Evolutionary conservation across 345 rosid species (phyloP), one percentile per base, ranked within the genome.

Genomic region (Clausena lansium): DNA sequence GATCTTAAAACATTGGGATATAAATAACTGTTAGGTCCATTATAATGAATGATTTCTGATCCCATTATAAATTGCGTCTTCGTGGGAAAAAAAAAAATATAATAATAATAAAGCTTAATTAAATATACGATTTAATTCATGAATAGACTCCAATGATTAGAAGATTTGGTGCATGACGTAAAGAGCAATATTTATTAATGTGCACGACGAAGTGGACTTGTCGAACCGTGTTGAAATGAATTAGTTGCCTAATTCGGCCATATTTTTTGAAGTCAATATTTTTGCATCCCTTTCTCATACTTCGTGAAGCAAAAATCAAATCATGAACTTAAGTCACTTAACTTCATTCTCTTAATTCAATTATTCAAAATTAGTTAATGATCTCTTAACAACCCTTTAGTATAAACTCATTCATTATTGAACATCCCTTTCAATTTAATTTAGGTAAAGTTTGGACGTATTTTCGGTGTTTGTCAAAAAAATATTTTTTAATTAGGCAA

Each of bases 161-260:
- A 55, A 5, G 57, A 74, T 61, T 74, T 17, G 8, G 27, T 60
- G 7, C 35, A 2, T 58, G 61, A 68, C 30, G 41, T 57, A 17
- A 45, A 45, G 0, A 0, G 50, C 50, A 45, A 45, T 45, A 3
- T 45, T 15, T 3, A 3, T 45, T 45, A 45, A 45, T 13, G 50
- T 13, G 50, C 50, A 45, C 4, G 17, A 3, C 17, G 17, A 13
- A 11, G 50, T 45, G 17, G 50, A 45, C 50, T 13, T 13, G 17
- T 45, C 50, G 60, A 57, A 57, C 25, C 68, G 61, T 67, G 54
- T 74, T 28, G 47, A n/a, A n/a, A n/a, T n/a, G n/a, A 36, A 74
- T 67, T 74, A 30, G 78, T 67, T 79, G 68, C 73, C 39, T 73
- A 60, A 63, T 64, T 72, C 25, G 47, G 39, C 76, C 76, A 35